phyloP scores from a whole-genome alignment of 495 filamentous ascomycete genomes.

The Pyrenula massariospora region DNA sequence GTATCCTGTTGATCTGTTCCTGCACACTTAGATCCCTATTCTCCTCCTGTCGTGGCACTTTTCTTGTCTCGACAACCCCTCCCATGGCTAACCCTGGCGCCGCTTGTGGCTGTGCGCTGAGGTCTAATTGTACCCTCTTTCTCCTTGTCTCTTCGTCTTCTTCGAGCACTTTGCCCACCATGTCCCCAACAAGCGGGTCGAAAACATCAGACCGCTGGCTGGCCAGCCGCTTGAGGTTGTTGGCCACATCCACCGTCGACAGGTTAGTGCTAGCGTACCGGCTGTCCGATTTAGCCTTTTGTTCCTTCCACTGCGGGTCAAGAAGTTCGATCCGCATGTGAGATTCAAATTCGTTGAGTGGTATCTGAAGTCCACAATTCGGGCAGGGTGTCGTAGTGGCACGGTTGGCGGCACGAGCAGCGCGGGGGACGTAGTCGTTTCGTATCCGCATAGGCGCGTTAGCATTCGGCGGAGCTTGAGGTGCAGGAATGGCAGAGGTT shows the following conservation, averaged over 20 bases:
- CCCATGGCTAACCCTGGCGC: background rate
- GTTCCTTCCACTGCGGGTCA: constrained; percentile 92
- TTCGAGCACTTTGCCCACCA: constrained; percentile 68
- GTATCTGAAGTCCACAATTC: constrained; percentile 85
- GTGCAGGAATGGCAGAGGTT: constrained; percentile 44
- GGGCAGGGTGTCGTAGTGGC: constrained; percentile 69
- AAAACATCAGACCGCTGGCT: constrained; percentile 87
- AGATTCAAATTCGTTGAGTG: constrained; percentile 73
- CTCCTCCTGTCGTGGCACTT: constrained; percentile 2
- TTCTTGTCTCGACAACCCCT: background rate
- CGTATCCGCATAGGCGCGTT: constrained; percentile 74
- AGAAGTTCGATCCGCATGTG: constrained; percentile 96
- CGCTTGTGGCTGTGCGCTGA: background rate
- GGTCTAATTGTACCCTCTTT: constrained; percentile 15
- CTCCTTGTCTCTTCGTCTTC: constrained; percentile 31
- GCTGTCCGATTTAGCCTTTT: constrained; percentile 76
- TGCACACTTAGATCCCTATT: constrained; percentile 16
- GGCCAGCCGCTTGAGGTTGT: constrained; percentile 94
- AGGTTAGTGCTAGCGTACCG: constrained; percentile 81
- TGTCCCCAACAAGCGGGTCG: constrained; percentile 43
- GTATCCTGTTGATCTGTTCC: constrained; percentile 16
- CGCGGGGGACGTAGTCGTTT: constrained; percentile 81
- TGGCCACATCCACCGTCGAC: constrained; percentile 74
- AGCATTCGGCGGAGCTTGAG: constrained; percentile 64
- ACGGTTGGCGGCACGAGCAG: constrained; percentile 53